A percentile compares a stretch with the other conserved stretches of the same genome.
phyloP scores from a whole-genome alignment of 176 grass and related monocot species.

The Juncus inflexus region DNA sequence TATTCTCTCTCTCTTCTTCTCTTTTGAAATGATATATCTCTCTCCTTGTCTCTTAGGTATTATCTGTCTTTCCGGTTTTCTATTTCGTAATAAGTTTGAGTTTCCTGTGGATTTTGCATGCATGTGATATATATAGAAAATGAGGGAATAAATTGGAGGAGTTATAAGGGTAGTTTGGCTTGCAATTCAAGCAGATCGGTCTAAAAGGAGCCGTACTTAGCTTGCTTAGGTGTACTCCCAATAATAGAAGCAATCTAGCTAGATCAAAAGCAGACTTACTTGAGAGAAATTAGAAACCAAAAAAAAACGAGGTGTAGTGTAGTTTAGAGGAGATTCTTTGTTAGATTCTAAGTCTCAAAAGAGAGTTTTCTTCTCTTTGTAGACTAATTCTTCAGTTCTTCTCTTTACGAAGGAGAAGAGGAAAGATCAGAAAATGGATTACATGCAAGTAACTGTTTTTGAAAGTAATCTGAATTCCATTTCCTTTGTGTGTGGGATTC shows the following conservation, averaged over 20 bases:
- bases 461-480: conserved; percentile 22
- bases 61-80: background rate
- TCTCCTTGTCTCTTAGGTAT: background rate
- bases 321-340: conserved; percentile 20
- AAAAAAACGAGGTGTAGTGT: background rate
- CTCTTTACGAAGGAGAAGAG: background rate
- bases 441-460: conserved; percentile 21
- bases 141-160: background rate
- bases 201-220: conserved; percentile 25
- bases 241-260: conserved; percentile 15
- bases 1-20: background rate
- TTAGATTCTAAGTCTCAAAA: conserved; percentile 16
- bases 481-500: conserved; percentile 25
- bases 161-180: conserved; percentile 13
- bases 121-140: conserved; percentile 30
- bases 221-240: conserved; percentile 10
- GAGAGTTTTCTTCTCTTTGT: background rate
- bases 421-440: conserved; percentile 19
- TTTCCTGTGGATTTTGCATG: conserved; percentile 17
- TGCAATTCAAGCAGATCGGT: conserved; percentile 18
- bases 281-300: background rate
- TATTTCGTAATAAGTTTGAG: background rate
- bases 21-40: background rate
- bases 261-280: no score
- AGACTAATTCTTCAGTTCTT: background rate